phyloP scores from a whole-genome alignment of 306 rosid species.

The Luffa aegyptiaca region DNA sequence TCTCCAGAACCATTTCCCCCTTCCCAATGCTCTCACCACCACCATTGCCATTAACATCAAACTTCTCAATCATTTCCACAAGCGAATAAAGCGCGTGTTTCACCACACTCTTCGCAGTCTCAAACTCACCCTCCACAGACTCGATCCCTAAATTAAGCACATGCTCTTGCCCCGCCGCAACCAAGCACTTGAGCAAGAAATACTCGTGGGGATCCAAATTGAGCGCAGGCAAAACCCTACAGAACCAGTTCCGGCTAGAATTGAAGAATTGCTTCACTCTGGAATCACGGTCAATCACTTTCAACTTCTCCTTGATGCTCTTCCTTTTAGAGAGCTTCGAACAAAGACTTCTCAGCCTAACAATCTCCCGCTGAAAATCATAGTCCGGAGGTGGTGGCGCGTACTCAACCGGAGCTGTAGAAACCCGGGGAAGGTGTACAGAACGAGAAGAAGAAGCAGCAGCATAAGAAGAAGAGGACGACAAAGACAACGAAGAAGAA shows the following conservation, averaged over 20 bases:
- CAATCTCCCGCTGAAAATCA: constrained; percentile 45
- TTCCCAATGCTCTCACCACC: constrained; percentile 25
- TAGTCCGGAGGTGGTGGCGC: constrained; percentile 47
- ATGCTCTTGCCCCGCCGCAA: constrained; percentile 83
- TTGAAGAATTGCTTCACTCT: constrained; percentile 56
- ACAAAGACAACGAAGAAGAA: not conserved
- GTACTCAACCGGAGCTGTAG: constrained; percentile 55
- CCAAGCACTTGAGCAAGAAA: constrained; percentile 61
- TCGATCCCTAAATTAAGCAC: constrained; percentile 41
- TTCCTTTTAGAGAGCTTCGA: constrained; percentile 28
- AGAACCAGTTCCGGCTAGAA: constrained; percentile 20
- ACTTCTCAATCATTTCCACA: constrained; percentile 65
- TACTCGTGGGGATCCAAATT: constrained; percentile 23
- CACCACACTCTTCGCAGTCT: constrained; percentile 30
- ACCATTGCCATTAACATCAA: constrained; percentile 25
- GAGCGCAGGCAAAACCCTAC: constrained; percentile 26
- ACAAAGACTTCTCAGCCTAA: constrained; percentile 46
- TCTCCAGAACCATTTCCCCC: constrained; percentile 28
- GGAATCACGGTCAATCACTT: constrained; percentile 44
- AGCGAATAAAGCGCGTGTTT: constrained; percentile 64
- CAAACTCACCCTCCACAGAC: constrained; percentile 20
- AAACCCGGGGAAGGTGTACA: constrained; percentile 32
- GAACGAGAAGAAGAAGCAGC: constrained; percentile 17
- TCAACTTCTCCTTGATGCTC: constrained; percentile 27
- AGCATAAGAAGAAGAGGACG: constrained; percentile 9